Base-by-base conservation (phyloP, 2,329 filamentous ascomycete species). In the Phialocephala subalpina region DNA sequence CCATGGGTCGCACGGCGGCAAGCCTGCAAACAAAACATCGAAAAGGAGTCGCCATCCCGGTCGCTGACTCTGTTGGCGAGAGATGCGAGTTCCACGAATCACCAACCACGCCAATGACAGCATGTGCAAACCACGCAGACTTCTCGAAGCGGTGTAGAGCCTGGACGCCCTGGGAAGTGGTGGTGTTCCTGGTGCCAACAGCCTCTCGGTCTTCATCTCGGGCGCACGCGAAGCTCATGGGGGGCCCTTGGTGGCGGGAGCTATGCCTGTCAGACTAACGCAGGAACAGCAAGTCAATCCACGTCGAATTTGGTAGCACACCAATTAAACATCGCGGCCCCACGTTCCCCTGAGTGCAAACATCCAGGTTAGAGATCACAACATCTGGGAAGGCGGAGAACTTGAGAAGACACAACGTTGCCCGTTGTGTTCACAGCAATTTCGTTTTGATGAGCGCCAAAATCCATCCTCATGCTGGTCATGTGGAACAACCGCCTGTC, bases 1-100 rank as follows among this genome's bases (percentile, higher is more conserved):
- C 58, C 25, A 27, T 52, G 60, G 56, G 62, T 55, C 9, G 45
- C 40, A 42, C 45, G 53, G 47, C 62, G 62, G 55, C 36, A 64
- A 45, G 22, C 38, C 25, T 61, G 59, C 42, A 53, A 57, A 57
- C 55, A 57, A 25, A 57, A 20, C 55, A 20, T 57, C 16, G 33
- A 56, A 62, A 56, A 62, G 49, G 49, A 45, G 60, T 47, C 36
- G 35, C 42, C 35, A 45, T 33, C 16, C 38, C 16, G 29, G 55
- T 4, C 20, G 20, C 55, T 22, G 33, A 38, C 29, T 38, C 27
- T 35, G 52, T 8, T 20, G 38, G 29, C 35, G 55, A 57, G 35
- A 40, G 55, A 36, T 27, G 20, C 6, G 18, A 16, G 16, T 11
- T 5, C 22, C 6, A 25, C 25, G n/a, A 25, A 22, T 9, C 12